Conservation (phyloP, 208 protist species). For the Leishmania martiniquensis region DNA sequence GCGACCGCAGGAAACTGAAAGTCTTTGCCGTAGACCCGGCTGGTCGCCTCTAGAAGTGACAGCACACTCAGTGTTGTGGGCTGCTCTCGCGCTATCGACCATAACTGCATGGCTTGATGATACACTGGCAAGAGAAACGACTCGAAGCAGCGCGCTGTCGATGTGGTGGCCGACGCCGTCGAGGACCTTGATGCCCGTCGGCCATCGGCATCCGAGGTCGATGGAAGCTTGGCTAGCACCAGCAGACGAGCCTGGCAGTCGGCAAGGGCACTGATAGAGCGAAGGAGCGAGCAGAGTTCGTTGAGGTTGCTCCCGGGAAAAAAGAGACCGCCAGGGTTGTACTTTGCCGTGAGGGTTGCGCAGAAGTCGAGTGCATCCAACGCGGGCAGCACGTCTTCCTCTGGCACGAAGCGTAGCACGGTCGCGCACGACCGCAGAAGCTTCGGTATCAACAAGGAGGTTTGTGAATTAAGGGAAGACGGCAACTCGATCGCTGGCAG, state of each 20-base stretch:
- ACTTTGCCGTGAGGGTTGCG: slow-evolving; percentile 17
- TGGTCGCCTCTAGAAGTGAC: slow-evolving; percentile 63
- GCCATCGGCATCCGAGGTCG: background rate
- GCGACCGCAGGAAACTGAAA: slow-evolving; percentile 63
- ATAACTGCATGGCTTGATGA: slow-evolving; percentile 52
- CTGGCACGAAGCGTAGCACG: slow-evolving; percentile 44
- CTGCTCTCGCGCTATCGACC: slow-evolving; percentile 38
- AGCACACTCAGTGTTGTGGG: slow-evolving; percentile 60
- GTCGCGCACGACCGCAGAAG: slow-evolving; percentile 73
- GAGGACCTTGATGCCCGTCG: background rate
- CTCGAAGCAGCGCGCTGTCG: slow-evolving; percentile 15
- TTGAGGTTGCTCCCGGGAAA: slow-evolving; percentile 56
- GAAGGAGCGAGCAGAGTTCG: slow-evolving; percentile 65
- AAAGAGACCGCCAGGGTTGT: slow-evolving; percentile 50
- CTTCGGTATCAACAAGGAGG: slow-evolving; percentile 43
- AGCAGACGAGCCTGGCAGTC: slow-evolving; percentile 29
- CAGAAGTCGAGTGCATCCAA: slow-evolving; percentile 53
- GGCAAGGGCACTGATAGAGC: slow-evolving; percentile 48
- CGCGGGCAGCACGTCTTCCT: slow-evolving; percentile 33
- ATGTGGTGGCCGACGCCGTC: background rate
- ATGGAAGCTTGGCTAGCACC: slow-evolving; percentile 5
- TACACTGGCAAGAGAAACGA: slow-evolving; percentile 41
- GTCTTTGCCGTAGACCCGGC: slow-evolving; percentile 52
- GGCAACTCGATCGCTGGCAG: slow-evolving; percentile 23
- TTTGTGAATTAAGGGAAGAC: background rate